Conservation (phyloP, 257 asterid species). For the Penstemon barbatus region DNA sequence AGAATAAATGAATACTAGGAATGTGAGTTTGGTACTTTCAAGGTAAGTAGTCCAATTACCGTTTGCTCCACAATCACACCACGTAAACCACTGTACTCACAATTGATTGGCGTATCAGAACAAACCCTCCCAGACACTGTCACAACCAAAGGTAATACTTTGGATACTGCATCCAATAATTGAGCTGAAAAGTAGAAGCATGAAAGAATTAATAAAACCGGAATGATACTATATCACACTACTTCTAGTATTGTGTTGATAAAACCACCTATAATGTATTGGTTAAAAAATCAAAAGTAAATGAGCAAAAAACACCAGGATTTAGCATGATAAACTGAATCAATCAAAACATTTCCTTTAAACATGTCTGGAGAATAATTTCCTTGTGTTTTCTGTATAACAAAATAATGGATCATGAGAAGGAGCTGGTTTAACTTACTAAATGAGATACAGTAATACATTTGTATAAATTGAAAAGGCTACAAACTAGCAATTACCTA, state of each 20-base stretch:
- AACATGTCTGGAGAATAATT: neutral
- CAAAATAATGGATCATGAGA: neutral
- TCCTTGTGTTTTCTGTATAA: neutral
- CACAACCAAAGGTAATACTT: slow-evolving; percentile 84
- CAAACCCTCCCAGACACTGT: slow-evolving; percentile 94
- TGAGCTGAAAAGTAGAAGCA: slow-evolving; percentile 53
- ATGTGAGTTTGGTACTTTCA: neutral
- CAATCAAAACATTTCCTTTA: slow-evolving; percentile 1
- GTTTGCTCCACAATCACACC: slow-evolving; percentile 98
- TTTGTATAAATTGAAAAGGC: neutral
- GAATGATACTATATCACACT: neutral
- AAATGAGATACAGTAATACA: neutral
- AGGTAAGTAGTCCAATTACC: slow-evolving; percentile 43
- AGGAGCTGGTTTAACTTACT: neutral
- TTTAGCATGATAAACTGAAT: neutral
- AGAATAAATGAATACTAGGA: neutral
- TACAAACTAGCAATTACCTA: slow-evolving; percentile 52
- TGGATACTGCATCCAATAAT: slow-evolving; percentile 80
- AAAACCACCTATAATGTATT: neutral
- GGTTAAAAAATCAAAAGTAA: neutral
- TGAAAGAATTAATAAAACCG: slow-evolving; percentile 1
- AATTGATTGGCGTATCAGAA: slow-evolving; percentile 82
- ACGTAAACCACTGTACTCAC: slow-evolving; percentile 89
- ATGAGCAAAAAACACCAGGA: neutral
- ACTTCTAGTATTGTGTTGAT: no score